Evolutionary conservation across 2,329 filamentous ascomycete species (phyloP).

Genomic region (Aciculosporium take): DNA sequence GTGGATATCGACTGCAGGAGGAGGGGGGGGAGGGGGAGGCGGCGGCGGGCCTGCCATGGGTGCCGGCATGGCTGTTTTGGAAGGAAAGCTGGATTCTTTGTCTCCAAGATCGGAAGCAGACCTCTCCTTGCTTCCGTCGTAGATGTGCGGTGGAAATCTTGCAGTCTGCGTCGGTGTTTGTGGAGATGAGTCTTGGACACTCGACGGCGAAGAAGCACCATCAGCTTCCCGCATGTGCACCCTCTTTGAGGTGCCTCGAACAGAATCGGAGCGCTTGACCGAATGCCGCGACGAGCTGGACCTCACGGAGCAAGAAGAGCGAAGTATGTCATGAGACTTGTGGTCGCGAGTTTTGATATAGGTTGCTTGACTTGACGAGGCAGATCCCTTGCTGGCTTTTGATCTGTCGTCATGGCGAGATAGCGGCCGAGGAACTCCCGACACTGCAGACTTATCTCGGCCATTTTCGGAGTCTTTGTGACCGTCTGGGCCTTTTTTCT

Average conservation of each 20-base stretch:
- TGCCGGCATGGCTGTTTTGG: constrained; percentile 26
- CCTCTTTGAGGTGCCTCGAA: constrained; percentile 16
- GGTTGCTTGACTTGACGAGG: constrained; percentile 43
- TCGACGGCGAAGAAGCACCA: constrained; percentile 32
- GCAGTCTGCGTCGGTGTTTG: constrained; percentile 44
- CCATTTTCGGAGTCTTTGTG: constrained; percentile 9
- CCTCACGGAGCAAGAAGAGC: constrained; percentile 20
- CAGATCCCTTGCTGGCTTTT: constrained; percentile 39
- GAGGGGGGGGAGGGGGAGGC: constrained; percentile 49
- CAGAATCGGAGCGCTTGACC: constrained; percentile 24
- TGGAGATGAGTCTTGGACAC: constrained; percentile 41
- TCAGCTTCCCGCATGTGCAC: constrained; percentile 30
- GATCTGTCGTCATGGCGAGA: constrained; percentile 36
- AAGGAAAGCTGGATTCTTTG: constrained; percentile 17
- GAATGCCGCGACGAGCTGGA: constrained; percentile 22
- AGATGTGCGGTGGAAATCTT: constrained; percentile 32
- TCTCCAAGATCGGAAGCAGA: constrained; percentile 20
- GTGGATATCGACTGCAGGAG: constrained; percentile 54
- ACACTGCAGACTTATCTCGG: constrained; percentile 30
- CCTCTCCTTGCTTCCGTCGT: constrained; percentile 25
- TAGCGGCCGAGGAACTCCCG: constrained; percentile 27
- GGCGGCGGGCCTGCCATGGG: constrained; percentile 22
- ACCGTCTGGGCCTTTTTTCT: constrained; percentile 23
- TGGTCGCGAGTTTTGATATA: constrained; percentile 27
- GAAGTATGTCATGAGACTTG: constrained; percentile 22